Percentiles rank a stretch among this genome's conserved stretches.
phyloP scores from a whole-genome alignment of 2,329 filamentous ascomycete species.

The Trichophyton verrucosum region DNA sequence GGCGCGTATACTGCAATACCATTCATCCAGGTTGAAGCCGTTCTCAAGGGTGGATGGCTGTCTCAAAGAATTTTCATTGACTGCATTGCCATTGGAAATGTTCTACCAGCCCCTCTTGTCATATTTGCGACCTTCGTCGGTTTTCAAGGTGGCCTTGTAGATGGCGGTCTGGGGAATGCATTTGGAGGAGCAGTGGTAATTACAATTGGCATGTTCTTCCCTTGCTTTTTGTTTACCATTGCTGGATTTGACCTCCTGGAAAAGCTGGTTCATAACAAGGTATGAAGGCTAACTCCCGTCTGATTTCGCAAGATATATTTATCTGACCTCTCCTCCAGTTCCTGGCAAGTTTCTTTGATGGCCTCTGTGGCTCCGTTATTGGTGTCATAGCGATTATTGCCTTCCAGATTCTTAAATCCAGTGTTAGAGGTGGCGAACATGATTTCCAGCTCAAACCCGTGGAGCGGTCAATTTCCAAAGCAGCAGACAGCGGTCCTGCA shows the following conservation, averaged over 20 bases:
- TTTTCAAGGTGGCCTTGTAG: neutral
- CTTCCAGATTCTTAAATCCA: neutral
- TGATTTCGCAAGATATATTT: neutral
- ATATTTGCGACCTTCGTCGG: constrained; percentile 4
- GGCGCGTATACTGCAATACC: neutral
- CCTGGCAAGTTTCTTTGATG: neutral
- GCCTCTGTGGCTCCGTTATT: neutral
- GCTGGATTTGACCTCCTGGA: neutral
- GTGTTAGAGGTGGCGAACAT: neutral
- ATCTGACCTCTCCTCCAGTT: neutral
- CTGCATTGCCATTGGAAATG: neutral
- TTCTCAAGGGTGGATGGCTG: neutral
- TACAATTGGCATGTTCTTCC: neutral
- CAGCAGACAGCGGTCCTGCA: neutral
- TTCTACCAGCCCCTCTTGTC: neutral
- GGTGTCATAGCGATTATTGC: neutral
- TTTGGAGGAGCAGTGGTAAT: neutral
- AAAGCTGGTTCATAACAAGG: neutral
- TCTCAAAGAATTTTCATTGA: neutral
- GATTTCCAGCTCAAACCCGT: neutral
- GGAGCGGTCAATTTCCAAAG: neutral
- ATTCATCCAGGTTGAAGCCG: constrained; percentile 1
- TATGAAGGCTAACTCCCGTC: neutral
- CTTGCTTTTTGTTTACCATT: neutral
- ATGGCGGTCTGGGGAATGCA: neutral